phyloP scores from a whole-genome alignment of 306 rosid species.

The Begonia peltatifolia region DNA sequence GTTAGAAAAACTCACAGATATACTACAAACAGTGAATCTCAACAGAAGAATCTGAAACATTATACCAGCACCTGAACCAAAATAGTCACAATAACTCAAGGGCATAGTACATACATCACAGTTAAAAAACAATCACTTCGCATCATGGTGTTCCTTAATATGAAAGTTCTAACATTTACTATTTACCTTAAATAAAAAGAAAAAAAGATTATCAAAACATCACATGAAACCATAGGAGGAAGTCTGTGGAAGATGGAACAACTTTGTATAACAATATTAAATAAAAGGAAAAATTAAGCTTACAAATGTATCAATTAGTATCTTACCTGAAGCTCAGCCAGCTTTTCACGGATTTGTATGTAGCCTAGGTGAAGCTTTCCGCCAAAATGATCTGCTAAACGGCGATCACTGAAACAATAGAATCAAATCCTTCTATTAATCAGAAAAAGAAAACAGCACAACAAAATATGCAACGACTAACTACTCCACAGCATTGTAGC shows the following conservation, averaged over 20 bases:
- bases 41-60: slow-evolving; percentile 23
- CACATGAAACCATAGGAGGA: too few relatives aligned
- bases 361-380: slow-evolving; percentile 99
- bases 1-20: slow-evolving; percentile 33
- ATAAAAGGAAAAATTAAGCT: too few relatives aligned
- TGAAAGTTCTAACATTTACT: too few relatives aligned
- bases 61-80: slow-evolving; percentile 39
- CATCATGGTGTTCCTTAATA: too few relatives aligned
- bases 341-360: slow-evolving; percentile 97
- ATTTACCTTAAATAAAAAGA: too few relatives aligned
- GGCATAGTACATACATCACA: slow-evolving; percentile 6
- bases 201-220: too few relatives aligned
- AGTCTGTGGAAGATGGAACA: too few relatives aligned
- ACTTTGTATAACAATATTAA: too few relatives aligned
- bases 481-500: slow-evolving; percentile 38
- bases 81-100: slow-evolving; percentile 21
- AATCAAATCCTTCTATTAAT: slow-evolving; percentile 9
- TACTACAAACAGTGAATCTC: slow-evolving; percentile 20
- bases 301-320: too few relatives aligned
- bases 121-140: too few relatives aligned
- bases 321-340: slow-evolving; percentile 82
- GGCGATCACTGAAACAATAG: slow-evolving; percentile 72
- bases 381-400: slow-evolving; percentile 98
- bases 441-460: too few relatives aligned
- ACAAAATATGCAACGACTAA: too few relatives aligned